Evolutionary conservation across 495 filamentous ascomycete species (phyloP).

Genomic region (Aspergillus conjunctus): DNA sequence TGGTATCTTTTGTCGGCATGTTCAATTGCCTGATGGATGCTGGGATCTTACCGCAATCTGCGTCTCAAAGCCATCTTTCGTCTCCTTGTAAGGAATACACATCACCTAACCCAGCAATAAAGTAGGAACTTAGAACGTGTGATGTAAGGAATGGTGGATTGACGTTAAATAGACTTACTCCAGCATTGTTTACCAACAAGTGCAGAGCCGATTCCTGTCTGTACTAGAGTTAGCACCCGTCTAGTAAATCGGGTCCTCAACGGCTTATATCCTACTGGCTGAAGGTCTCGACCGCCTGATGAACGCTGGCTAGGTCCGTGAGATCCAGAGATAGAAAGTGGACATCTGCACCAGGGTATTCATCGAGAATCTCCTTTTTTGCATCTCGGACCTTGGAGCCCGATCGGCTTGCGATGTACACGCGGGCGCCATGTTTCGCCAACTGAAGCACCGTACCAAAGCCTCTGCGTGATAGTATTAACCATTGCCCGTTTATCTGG

Average conservation of each 20-base stretch:
- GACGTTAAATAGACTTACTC: neutral
- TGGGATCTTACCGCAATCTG: conserved; percentile 9
- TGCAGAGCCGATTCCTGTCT: conserved; percentile 2
- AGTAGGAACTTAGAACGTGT: neutral
- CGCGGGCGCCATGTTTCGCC: conserved; percentile 5
- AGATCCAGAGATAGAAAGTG: conserved; percentile 1
- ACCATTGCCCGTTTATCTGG: neutral
- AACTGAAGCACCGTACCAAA: conserved; percentile 6
- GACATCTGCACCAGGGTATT: conserved; percentile 6
- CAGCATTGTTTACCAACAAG: conserved; percentile 9
- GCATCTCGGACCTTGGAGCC: neutral
- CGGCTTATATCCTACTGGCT: too few species aligned
- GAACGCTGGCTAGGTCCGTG: neutral
- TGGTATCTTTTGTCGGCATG: neutral
- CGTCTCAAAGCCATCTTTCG: conserved; percentile 10
- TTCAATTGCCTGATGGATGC: neutral
- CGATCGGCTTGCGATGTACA: conserved; percentile 9
- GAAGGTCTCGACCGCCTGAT: neutral
- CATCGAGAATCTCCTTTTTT: neutral
- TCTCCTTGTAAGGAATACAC: conserved; percentile 10
- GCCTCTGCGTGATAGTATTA: neutral
- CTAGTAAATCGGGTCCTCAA: too few species aligned
- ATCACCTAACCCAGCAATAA: conserved; percentile 1
- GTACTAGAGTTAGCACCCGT: neutral
- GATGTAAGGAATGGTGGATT: too few species aligned